Base-by-base conservation (phyloP, 768 basidiomycete species). In the Leucogyrophana mollusca region DNA sequence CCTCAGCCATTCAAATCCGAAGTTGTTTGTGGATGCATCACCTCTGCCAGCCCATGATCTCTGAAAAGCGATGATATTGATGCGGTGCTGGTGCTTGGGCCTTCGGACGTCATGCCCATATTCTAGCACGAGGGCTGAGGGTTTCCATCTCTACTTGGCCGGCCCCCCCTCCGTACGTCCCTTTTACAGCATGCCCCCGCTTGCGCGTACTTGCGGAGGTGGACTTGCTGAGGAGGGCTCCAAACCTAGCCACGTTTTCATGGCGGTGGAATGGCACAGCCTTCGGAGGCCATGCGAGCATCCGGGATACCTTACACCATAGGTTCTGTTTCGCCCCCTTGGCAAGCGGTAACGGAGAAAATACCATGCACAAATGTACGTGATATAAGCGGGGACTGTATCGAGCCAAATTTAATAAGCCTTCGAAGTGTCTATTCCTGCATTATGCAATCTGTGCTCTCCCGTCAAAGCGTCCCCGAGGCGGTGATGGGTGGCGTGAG, bases 321-420 rank as follows among this genome's bases (percentile, higher is more conserved):
- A 7, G 23, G 23, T 20, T 16, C 1, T 42, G 23, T 25, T 45
- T 40, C 44, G 14, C n/a, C 20, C 44, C 22, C 44, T 43, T 36
- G 21, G 25, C 21, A n/a, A 14, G 21, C 32, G 10, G 3, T 41
- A 23, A n/a, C 22, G 21, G 21, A 10, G 5, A 21, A 18, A 13
- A 36, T 37, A 21, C 45, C 38, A 16, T 47, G 35, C 34, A 30
- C 20, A 35, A 23, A 39, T 20, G 40, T 30, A 4, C 30, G 43
- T 45, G 44, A 52, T 58, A 37, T 61, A 6, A 66, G 64, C 59
- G 60, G 61, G 63, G 52, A 53, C 49, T 11, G 21, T 52, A 51
- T 47, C 47, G 34, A 49, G 37, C 58, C 30, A 56, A 61, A 56
- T 40, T 38, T 39, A 61, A 37, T 37, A 21, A 42, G 13, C 22